Percentiles rank a stretch among this genome's conserved stretches.
phyloP scores from a whole-genome alignment of 2,329 filamentous ascomycete species.

The Fusarium armeniacum region DNA sequence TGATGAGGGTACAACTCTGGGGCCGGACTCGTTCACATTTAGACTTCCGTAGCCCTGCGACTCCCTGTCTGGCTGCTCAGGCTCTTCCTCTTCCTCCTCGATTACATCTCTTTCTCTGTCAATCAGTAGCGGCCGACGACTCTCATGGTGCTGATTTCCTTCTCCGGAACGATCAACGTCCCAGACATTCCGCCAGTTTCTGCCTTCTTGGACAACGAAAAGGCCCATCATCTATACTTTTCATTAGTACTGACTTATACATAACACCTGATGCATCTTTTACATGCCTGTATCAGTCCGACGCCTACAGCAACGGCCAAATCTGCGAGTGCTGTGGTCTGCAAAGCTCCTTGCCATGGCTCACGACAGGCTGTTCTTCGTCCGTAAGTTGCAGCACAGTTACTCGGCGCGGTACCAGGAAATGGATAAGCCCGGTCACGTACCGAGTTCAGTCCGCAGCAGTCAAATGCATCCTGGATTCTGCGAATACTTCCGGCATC shows the following conservation, averaged over 20 bases:
- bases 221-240: slow-evolving; percentile 51
- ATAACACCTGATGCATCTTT: neutral
- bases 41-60: slow-evolving; percentile 42
- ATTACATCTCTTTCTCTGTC: slow-evolving; percentile 50
- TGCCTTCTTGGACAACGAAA: slow-evolving; percentile 50
- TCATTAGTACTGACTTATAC: neutral
- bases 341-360: slow-evolving; percentile 70
- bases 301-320: slow-evolving; percentile 67
- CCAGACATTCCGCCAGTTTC: slow-evolving; percentile 52
- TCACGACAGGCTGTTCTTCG: slow-evolving; percentile 63
- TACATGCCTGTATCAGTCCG: slow-evolving; percentile 68
- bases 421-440: slow-evolving; percentile 76
- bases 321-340: slow-evolving; percentile 66
- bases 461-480: slow-evolving; percentile 76
- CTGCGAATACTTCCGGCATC: slow-evolving; percentile 64
- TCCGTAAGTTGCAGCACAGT: slow-evolving; percentile 63
- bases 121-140: slow-evolving; percentile 48
- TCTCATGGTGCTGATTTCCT: slow-evolving; percentile 33
- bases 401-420: slow-evolving; percentile 50
- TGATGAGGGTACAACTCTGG: slow-evolving; percentile 49
- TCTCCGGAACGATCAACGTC: slow-evolving; percentile 23
- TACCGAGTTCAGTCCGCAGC: slow-evolving; percentile 73
- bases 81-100: slow-evolving; percentile 43
- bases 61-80: slow-evolving; percentile 23
- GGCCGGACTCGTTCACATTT: slow-evolving; percentile 34